Base-by-base conservation (phyloP, 2,329 filamentous ascomycete species). In the Colletotrichum sp. region DNA sequence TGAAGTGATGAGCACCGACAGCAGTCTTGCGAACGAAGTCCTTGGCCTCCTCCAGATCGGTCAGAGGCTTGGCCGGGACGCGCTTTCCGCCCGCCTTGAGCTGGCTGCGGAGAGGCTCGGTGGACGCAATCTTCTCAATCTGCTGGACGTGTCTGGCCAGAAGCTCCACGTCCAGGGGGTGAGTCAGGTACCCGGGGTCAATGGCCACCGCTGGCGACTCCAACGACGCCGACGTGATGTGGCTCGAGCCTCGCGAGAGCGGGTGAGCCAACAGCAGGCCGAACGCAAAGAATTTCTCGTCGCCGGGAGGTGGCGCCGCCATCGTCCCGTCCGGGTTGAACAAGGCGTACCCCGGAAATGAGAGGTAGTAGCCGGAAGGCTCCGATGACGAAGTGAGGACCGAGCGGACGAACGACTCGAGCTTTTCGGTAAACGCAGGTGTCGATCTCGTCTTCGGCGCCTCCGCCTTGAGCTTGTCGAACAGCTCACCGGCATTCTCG, bases 251-350 rank as follows among this genome's bases (percentile, higher is more conserved):
- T 1, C 91, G 87, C 3, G 90, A 91, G 78, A 92, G 89, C 0
- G 92, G 92, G 70, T 93, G 92, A 66, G 90, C 90, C 32, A 92
- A 89, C 77, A 91, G 91, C 0, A 88, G 87, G 77, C 89, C 89
- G 75, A 90, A 85, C 16, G 90, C 89, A 67, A 92, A 86, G 80
- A 90, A 91, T 78, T 92, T 79, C 29, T 76, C 71, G 12, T 76
- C 66, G 22, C 72, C 78, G 27, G 75, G 22, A 29, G 78, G 77
- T 8, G 77, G 71, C 8, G 75, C 32, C 16, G 69, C 77, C 75
- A 75, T 77, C 27, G 52, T 66, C 11, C 77, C 77, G 62, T 77
- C 74, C 22, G 67, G 63, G 49, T 67, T 44, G 30, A 78, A 78
- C 74, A 76, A 57, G 55, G 77, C 75, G 44, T 64, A 79, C 9